Percentiles rank a stretch among this genome's conserved stretches.
Evolutionary conservation across 345 rosid genomes (phyloP).

Genomic region (Capsella bursapastoris): DNA sequence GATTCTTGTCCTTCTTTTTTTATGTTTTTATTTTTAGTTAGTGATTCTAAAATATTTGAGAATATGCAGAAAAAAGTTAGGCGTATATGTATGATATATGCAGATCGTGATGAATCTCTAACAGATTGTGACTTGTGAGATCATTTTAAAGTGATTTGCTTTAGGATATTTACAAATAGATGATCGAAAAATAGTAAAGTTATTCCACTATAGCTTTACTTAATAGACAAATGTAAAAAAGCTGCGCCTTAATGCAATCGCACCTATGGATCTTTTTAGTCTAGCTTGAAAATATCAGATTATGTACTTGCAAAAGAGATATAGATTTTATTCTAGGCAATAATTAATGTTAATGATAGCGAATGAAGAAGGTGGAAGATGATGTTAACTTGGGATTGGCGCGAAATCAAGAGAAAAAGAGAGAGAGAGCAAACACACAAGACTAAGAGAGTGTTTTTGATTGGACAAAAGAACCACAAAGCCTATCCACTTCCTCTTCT

Average conservation of each 20-base stretch:
- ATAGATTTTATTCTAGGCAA: background rate
- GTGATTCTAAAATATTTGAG: background rate
- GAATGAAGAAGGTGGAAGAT: constrained; percentile 35
- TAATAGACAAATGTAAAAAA: constrained; percentile 18
- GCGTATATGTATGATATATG: constrained; percentile 14
- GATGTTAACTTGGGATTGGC: constrained; percentile 41
- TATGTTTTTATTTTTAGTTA: background rate
- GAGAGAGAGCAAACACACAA: background rate
- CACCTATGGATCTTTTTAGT: background rate
- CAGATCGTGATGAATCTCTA: constrained; percentile 33
- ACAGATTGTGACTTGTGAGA: constrained; percentile 22
- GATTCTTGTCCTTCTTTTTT: background rate
- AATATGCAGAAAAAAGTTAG: constrained; percentile 22
- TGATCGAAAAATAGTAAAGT: background rate
- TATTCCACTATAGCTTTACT: constrained; percentile 31
- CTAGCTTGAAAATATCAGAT: too few species aligned
- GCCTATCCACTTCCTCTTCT: constrained; percentile 39
- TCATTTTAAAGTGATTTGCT: constrained; percentile 28
- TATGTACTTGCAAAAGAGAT: too few species aligned
- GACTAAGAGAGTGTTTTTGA: background rate
- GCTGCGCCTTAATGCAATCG: constrained; percentile 21
- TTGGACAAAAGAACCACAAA: constrained; percentile 33
- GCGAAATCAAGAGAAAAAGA: constrained; percentile 32
- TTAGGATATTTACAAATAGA: constrained; percentile 11
- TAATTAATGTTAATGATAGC: constrained; percentile 5